These are phyloP conservation scores for Gnaphalium uliginosum DNA, from an alignment of 129 eudicot species.

Conservation along the genomic window DNA sequence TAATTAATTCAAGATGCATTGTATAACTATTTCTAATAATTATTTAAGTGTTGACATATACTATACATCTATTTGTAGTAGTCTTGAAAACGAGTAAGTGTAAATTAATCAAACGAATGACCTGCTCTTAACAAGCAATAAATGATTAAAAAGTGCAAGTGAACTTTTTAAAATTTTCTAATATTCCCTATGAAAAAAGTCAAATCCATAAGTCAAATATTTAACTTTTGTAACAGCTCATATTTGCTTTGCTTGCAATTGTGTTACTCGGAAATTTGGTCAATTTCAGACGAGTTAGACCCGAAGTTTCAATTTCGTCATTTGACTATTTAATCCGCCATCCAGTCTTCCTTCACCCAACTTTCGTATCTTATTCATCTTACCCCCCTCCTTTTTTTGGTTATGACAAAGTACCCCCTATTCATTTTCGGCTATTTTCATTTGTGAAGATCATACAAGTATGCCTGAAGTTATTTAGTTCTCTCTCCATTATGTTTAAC, in stretches of 20 bases:
- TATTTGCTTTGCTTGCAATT: background rate
- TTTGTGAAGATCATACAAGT: too few species aligned
- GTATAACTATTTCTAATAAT: too few species aligned
- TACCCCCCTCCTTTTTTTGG: background rate
- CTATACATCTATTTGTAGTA: too few species aligned
- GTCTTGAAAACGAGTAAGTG: too few species aligned
- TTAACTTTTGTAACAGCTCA: too few species aligned
- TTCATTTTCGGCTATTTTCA: background rate
- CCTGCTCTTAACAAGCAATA: background rate
- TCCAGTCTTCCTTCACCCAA: slow-evolving; percentile 21
- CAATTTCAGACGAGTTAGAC: slow-evolving; percentile 17
- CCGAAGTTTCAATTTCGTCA: slow-evolving; percentile 1
- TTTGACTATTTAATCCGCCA: slow-evolving; percentile 17
- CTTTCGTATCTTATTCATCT: background rate
- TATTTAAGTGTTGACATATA: too few species aligned
- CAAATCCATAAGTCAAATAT: background rate
- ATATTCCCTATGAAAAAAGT: background rate
- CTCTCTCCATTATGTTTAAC: too few species aligned
- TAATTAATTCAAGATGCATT: too few species aligned
- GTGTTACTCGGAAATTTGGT: slow-evolving; percentile 1
- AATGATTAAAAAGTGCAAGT: background rate
- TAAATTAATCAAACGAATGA: background rate
- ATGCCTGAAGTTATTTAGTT: too few species aligned
- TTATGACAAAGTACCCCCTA: slow-evolving; percentile 20
- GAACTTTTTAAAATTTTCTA: background rate